A percentile compares a stretch with the other conserved stretches of the same genome.
phyloP scores from a whole-genome alignment of 192 early-diverging fungal genomes.

The Mortierella claussenii region DNA sequence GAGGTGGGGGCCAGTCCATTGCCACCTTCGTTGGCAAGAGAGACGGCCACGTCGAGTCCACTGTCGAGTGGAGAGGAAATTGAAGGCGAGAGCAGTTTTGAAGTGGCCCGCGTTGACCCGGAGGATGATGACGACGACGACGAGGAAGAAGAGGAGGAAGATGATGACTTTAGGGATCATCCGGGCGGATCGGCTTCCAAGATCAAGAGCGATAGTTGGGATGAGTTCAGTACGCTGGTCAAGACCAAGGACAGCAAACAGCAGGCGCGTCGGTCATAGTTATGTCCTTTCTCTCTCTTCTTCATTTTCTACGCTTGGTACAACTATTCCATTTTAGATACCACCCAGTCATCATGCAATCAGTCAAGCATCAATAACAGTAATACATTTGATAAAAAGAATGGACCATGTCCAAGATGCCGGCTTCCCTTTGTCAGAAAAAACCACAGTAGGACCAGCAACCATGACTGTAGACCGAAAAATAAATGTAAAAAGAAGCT shows the following conservation, averaged over 20 bases:
- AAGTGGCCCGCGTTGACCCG: conserved; percentile 22
- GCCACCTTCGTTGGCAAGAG: neutral
- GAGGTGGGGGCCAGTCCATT: conserved; percentile 1
- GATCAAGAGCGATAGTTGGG: conserved; percentile 37
- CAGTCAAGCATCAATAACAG: neutral
- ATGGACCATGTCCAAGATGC: neutral
- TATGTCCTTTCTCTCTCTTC: neutral
- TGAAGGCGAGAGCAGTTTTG: conserved; percentile 51
- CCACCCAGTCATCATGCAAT: neutral
- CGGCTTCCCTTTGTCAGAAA: too few species aligned
- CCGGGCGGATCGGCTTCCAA: conserved; percentile 33
- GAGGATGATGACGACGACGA: conserved; percentile 22
- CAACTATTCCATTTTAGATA: neutral
- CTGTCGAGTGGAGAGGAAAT: conserved; percentile 51
- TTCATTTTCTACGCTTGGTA: neutral
- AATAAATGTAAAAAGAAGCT: too few species aligned
- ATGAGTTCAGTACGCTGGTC: conserved; percentile 42
- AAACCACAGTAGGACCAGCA: too few species aligned
- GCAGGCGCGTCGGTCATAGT: neutral
- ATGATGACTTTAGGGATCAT: conserved; percentile 25
- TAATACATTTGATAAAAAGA: neutral
- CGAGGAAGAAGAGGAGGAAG: conserved; percentile 34
- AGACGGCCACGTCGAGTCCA: conserved; percentile 9
- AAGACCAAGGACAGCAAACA: conserved; percentile 28
- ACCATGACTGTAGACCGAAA: too few species aligned